phyloP scores from a whole-genome alignment of 1,284 basidiomycete species.

The Cerioporus squamosus region DNA sequence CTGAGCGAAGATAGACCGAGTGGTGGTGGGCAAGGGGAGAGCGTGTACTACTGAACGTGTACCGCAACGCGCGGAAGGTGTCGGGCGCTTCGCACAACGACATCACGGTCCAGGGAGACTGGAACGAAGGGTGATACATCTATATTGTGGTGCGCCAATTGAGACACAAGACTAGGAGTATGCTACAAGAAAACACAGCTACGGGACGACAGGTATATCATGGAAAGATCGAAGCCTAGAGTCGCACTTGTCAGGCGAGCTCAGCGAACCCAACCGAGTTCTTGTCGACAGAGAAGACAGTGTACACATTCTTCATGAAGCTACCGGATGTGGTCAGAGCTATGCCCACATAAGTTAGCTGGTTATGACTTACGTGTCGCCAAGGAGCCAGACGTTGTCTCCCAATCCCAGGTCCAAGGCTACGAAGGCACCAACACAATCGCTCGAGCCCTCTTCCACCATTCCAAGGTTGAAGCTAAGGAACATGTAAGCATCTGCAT shows the following conservation, averaged over 20 bases:
- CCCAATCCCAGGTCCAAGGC: conserved; percentile 22
- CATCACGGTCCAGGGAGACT: too few species aligned
- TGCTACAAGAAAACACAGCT: background rate
- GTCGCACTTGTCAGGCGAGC: background rate
- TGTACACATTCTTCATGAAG: conserved; percentile 32
- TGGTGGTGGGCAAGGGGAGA: too few species aligned
- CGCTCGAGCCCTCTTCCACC: conserved; percentile 7
- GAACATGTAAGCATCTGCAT: background rate
- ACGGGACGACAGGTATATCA: too few species aligned
- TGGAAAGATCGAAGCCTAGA: too few species aligned
- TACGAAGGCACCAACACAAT: conserved; percentile 27
- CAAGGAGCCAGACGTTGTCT: conserved; percentile 32
- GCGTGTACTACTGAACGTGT: too few species aligned
- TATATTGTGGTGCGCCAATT: too few species aligned
- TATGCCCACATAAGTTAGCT: too few species aligned
- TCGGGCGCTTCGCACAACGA: too few species aligned
- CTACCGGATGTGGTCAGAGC: conserved; percentile 1
- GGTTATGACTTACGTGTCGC: conserved; percentile 27
- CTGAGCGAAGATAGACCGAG: too few species aligned
- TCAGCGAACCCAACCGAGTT: conserved; percentile 30
- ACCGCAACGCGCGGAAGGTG: too few species aligned
- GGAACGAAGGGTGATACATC: too few species aligned
- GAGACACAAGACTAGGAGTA: background rate
- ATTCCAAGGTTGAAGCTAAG: conserved; percentile 32
- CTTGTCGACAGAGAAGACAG: conserved; percentile 25